phyloP scores from a whole-genome alignment of 2,329 filamentous ascomycete species.

The Pseudogymnoascus sp. region DNA sequence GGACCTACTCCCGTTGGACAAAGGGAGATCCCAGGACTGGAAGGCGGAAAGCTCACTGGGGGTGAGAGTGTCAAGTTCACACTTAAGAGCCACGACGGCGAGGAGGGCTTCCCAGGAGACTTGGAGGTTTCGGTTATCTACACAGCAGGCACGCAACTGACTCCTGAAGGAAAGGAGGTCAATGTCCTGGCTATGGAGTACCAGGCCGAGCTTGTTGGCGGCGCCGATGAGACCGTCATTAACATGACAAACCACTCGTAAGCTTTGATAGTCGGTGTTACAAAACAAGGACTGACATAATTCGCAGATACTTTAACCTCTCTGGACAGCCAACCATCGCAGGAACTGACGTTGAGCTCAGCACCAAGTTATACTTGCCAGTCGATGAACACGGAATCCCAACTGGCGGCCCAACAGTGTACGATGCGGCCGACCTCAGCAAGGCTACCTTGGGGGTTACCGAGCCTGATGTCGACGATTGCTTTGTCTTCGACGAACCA shows the following conservation, averaged over 20 bases:
- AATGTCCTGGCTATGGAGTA: constrained; percentile 81
- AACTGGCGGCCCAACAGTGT: constrained; percentile 57
- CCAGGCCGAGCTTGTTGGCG: constrained; percentile 72
- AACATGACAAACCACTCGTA: constrained; percentile 96
- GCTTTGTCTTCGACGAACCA: constrained; percentile 62
- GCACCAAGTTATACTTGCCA: constrained; percentile 62
- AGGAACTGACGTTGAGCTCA: constrained; percentile 54
- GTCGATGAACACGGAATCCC: constrained; percentile 71
- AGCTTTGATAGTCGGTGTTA: constrained; percentile 23
- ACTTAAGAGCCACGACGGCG: constrained; percentile 67
- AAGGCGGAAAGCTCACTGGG: constrained; percentile 56
- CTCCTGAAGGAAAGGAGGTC: constrained; percentile 53
- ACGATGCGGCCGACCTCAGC: constrained; percentile 56
- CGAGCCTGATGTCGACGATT: constrained; percentile 76
- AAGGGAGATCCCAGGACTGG: constrained; percentile 43
- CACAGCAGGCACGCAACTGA: constrained; percentile 61
- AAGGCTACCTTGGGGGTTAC: constrained; percentile 64
- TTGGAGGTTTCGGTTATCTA: constrained; percentile 76
- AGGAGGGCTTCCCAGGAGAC: constrained; percentile 85
- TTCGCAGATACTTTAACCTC: constrained; percentile 58
- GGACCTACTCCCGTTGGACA: constrained; percentile 60
- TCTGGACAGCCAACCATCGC: constrained; percentile 50
- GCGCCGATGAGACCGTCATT: constrained; percentile 81
- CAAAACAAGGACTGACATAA: constrained; percentile 12
- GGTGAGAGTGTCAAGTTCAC: constrained; percentile 63